These are phyloP conservation scores for Massariosphaeria phaeospora DNA, from an alignment of 495 filamentous ascomycete genomes.

Conservation along the genomic window DNA sequence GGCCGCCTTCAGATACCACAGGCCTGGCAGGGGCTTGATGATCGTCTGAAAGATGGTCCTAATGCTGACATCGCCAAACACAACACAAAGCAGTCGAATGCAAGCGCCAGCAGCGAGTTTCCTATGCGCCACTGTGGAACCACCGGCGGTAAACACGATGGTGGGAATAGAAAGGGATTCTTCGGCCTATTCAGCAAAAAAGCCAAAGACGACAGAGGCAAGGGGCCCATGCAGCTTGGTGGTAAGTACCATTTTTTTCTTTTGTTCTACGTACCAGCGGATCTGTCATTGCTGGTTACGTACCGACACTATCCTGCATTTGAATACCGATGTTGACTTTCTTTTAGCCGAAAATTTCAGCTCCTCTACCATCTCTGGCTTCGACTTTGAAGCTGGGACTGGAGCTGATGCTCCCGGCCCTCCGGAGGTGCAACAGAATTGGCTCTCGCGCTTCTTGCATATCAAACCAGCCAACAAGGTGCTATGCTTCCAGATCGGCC, in stretches of 20 bases:
- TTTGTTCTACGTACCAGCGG: background rate
- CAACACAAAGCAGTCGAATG: constrained; percentile 17
- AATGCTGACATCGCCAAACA: constrained; percentile 7
- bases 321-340: background rate
- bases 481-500: constrained; percentile 67
- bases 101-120: constrained; percentile 37
- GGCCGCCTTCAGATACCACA: constrained; percentile 23
- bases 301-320: background rate
- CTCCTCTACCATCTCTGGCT: constrained; percentile 19
- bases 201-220: constrained; percentile 25
- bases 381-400: constrained; percentile 24
- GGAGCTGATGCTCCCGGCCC: constrained; percentile 22
- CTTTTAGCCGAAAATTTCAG: constrained; percentile 13
- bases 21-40: constrained; percentile 32
- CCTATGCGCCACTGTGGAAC: constrained; percentile 34
- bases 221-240: constrained; percentile 16
- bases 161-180: constrained; percentile 19
- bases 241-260: constrained; percentile 20
- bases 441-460: constrained; percentile 81
- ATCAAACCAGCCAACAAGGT: constrained; percentile 74
- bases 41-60: constrained; percentile 25
- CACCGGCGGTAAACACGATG: constrained; percentile 23
- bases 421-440: constrained; percentile 63
- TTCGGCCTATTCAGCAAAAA: constrained; percentile 30
- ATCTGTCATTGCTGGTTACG: background rate